Conservation (phyloP, 768 basidiomycete genomes). For the Favolaschia claudopus region DNA sequence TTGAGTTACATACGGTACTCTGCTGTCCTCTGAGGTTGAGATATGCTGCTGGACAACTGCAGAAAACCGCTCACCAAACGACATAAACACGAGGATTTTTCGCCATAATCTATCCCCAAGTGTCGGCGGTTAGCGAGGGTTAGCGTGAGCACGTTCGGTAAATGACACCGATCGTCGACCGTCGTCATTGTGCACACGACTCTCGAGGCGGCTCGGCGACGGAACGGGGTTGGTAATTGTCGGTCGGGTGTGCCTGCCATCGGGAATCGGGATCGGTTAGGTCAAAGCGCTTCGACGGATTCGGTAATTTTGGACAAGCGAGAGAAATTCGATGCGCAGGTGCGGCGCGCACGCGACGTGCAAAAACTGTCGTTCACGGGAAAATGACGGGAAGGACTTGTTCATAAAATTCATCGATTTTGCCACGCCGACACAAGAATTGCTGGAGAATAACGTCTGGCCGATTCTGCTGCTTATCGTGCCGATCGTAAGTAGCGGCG, state of each 20-base stretch:
- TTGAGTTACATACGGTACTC: no score
- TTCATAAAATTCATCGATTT: conserved; percentile 11
- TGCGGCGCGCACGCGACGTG: no score
- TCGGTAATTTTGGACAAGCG: background rate
- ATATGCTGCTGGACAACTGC: no score
- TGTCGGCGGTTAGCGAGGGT: no score
- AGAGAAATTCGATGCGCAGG: no score
- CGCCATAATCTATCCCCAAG: no score
- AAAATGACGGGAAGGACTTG: background rate
- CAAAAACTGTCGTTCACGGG: background rate
- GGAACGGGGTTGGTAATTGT: no score
- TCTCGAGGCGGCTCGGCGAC: background rate
- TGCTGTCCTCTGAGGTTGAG: no score
- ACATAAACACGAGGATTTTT: no score
- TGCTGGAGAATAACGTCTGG: background rate
- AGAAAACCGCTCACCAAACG: no score
- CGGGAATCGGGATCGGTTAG: conserved; percentile 1
- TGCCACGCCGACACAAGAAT: background rate
- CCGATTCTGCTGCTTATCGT: no score
- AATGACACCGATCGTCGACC: background rate
- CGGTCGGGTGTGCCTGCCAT: conserved; percentile 8
- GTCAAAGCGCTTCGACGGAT: background rate
- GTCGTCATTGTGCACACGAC: background rate
- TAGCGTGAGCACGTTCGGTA: background rate
- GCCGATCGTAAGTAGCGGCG: no score